Conservation (phyloP, 192 early-diverging fungal species). For the Rhizophagus sp. region DNA sequence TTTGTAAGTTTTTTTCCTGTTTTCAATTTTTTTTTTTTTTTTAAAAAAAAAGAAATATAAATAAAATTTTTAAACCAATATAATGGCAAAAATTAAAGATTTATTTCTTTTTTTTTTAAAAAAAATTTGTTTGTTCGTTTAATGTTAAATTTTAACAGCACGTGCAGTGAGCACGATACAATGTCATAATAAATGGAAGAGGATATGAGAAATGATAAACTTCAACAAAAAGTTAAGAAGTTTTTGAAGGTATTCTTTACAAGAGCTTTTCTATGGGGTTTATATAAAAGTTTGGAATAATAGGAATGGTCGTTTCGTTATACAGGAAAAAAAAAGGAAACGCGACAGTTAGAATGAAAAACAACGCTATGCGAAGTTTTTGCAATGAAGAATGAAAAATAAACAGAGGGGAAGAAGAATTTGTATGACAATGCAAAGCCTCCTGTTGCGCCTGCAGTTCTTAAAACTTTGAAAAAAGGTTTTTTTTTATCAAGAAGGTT, state of each 20-base stretch:
- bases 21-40: neutral
- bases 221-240: neutral
- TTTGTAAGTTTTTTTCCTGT: neutral
- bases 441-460: constrained; percentile 21
- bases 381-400: neutral
- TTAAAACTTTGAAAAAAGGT: constrained; percentile 12
- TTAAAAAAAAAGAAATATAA: neutral
- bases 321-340: neutral
- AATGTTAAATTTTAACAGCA: neutral
- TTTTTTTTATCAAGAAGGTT: neutral
- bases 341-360: constrained; percentile 8
- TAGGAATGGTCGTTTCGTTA: neutral
- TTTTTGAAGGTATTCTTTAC: neutral
- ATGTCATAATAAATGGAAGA: constrained; percentile 3
- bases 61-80: neutral
- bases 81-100: neutral
- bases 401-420: constrained; percentile 1
- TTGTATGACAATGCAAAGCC: constrained; percentile 27
- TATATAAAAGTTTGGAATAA: constrained; percentile 10
- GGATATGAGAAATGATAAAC: neutral
- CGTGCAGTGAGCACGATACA: neutral
- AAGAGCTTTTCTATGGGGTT: neutral
- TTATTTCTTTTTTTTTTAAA: neutral
- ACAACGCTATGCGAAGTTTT: neutral
- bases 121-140: neutral